Base-by-base conservation (phyloP, 345 rosid species). In the Cardamine occulta region DNA sequence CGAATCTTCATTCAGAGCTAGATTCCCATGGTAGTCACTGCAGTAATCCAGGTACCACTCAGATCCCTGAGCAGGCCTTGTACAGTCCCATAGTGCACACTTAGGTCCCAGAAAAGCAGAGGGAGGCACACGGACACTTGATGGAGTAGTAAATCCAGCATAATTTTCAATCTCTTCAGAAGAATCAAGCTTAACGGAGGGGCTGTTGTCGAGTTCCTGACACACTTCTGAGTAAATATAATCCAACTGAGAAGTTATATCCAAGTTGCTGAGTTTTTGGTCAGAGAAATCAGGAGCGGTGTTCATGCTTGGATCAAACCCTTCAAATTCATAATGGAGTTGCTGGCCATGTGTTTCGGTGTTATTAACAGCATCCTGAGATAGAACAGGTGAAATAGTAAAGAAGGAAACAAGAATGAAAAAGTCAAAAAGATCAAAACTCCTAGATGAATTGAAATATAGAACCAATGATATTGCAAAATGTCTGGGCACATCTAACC, bases 1-100 rank as follows among this genome's bases (percentile, higher is more conserved):
- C 21, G 79, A 81, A 26, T 82, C 90, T 82, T 91, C 98, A 76
- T 70, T 80, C 12, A 74, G 53, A 39, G 98, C 93, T 63, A 87
- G 81, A 34, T 72, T 81, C 63, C 85, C 86, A 84, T 91, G 98
- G 84, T 80, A 86, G 71, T 83, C 72, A 69, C 93, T 87, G 86
- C 98, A 93, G 73, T 89, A 91, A 49, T 88, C 88, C 63, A 74
- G 47, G 51, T 65, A 84, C 85, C 84, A 82, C 17, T 85, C 90
- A 37, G 80, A 79, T 37, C 85, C 90, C 31, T 86, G 89, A 77
- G 91, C 90, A 49, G 98, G 98, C 77, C 97, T 86, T 47, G 90
- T 76, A 76, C 98, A 93, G 72, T 91, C 98, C 97, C 96, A 93
- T 4, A 93, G 86, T 8, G 97, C 90, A 84, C 98, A 93, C 74